Base-by-base conservation (phyloP, 257 asterid genomes). In the Salvia rosmarinus region DNA sequence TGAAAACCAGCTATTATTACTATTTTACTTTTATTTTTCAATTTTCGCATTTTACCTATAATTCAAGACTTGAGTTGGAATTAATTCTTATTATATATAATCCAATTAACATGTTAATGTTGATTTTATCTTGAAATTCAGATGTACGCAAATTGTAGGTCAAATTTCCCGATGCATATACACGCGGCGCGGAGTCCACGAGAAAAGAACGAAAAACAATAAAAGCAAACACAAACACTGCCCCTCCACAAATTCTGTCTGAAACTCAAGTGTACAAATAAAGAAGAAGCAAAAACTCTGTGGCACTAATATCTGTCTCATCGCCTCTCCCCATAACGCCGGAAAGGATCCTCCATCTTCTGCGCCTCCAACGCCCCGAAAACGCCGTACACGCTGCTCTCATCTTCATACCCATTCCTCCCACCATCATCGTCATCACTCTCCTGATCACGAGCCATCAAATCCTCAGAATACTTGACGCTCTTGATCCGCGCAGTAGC, bases 381-480 rank as follows among this genome's bases (percentile, higher is more conserved):
- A 1, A 89, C 96, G 14, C 95, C 96, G 77, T 85, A 89, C 13
- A 83, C 87, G 65, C 95, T 85, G 44, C 91, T 91, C 76, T 87
- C 94, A 62, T 87, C 90, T 11, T 64, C 87, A 44, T 64, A 25
- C 20, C 64, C 78, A 3, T 42, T 39, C 20, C 23, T 30, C 19
- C 62, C 62, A 10, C 4, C 20, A 17, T 3, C 43, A 23, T 81
- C 84, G 35, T 82, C 87, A 34, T 87, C 95, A 73, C 82, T 84
- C 10, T 68, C 81, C 49, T 87, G 90, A 76, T 91, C 96, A 75
- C 82, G 83, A 5, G 81, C 85, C 91, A 91, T 68, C 66, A 91
- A 67, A 46, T 91, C 92, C 14, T 89, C 93, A 20, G 85, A 86
- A 79, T 91, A 91, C 73, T 79, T 86, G 0, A 89, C 75, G 75